Percentiles rank a stretch among this genome's conserved stretches.
phyloP scores from a whole-genome alignment of 495 filamentous ascomycete species.

The Podospora australis region DNA sequence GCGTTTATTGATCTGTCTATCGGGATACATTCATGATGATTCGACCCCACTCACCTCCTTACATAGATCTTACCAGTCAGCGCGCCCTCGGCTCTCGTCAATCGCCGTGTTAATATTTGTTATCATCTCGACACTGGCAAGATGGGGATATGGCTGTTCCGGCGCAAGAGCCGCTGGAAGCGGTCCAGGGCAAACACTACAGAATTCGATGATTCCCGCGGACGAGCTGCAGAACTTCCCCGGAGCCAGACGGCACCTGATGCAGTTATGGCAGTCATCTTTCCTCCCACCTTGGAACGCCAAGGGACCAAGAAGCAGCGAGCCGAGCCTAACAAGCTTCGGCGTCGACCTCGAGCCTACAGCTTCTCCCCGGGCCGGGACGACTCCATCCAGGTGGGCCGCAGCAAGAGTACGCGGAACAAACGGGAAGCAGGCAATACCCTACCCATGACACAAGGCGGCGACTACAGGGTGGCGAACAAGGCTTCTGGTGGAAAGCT shows the following conservation, averaged over 20 bases:
- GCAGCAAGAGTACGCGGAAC: slow-evolving; percentile 19
- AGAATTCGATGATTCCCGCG: slow-evolving; percentile 24
- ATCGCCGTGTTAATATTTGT: background rate
- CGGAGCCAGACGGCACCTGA: slow-evolving; percentile 36
- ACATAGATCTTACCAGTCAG: slow-evolving; percentile 6
- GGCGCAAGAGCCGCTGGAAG: slow-evolving; percentile 55
- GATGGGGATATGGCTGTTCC: slow-evolving; percentile 77
- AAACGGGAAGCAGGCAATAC: slow-evolving; percentile 26
- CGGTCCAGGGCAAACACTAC: slow-evolving; percentile 33
- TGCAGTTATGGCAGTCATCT: slow-evolving; percentile 4
- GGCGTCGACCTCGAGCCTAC: slow-evolving; percentile 41
- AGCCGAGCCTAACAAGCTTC: slow-evolving; percentile 40
- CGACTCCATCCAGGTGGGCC: slow-evolving; percentile 38
- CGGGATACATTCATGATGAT: slow-evolving; percentile 22
- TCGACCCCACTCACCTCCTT: slow-evolving; percentile 7
- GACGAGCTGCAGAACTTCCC: slow-evolving; percentile 20
- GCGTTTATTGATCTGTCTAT: background rate
- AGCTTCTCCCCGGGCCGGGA: slow-evolving; percentile 49
- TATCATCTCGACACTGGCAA: slow-evolving; percentile 5
- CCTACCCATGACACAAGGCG: slow-evolving; percentile 18
- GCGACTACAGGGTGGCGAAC: slow-evolving; percentile 26
- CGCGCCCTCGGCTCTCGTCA: background rate
- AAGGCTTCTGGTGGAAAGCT: slow-evolving; percentile 22
- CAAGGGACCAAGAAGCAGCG: slow-evolving; percentile 27
- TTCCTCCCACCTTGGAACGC: slow-evolving; percentile 14